Evolutionary conservation across 306 rosid species (phyloP).

Genomic region (Quercus dentata): DNA sequence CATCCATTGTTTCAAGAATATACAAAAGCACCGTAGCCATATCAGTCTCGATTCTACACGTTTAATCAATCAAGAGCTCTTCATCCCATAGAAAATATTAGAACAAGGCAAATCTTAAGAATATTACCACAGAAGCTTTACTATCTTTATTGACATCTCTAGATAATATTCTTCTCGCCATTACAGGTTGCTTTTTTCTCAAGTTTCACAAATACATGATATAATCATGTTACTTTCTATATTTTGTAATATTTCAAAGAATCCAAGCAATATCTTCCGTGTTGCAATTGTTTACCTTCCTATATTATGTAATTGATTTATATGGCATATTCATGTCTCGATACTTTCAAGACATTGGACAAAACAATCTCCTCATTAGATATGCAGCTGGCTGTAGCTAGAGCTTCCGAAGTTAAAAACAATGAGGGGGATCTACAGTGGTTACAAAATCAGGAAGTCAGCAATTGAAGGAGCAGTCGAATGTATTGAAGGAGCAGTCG

Average conservation of each 20-base stretch:
- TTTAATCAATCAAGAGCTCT: slow-evolving; percentile 6
- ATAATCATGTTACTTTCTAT: slow-evolving; percentile 35
- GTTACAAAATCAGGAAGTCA: slow-evolving; percentile 21
- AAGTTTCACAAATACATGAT: slow-evolving; percentile 51
- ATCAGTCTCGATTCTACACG: too few relatives aligned
- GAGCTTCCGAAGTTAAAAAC: slow-evolving; percentile 36
- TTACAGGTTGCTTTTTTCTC: slow-evolving; percentile 42
- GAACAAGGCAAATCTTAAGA: slow-evolving; percentile 40
- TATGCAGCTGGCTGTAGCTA: slow-evolving; percentile 56
- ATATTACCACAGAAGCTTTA: background rate
- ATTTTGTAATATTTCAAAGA: background rate
- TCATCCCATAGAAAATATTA: slow-evolving; percentile 35
- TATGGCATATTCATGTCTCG: background rate
- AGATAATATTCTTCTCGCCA: background rate
- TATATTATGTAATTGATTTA: background rate
- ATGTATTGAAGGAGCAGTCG: slow-evolving; percentile 38
- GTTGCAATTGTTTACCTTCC: background rate
- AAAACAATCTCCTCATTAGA: slow-evolving; percentile 56
- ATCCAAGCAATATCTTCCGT: background rate
- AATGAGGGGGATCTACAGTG: slow-evolving; percentile 36
- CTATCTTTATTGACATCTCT: background rate
- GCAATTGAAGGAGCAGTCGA: slow-evolving; percentile 33
- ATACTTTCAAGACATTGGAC: slow-evolving; percentile 41
- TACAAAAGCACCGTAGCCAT: too few relatives aligned
- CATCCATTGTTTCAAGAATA: too few relatives aligned